phyloP scores from a whole-genome alignment of 441 rosid genomes.

The California macrophylla region DNA sequence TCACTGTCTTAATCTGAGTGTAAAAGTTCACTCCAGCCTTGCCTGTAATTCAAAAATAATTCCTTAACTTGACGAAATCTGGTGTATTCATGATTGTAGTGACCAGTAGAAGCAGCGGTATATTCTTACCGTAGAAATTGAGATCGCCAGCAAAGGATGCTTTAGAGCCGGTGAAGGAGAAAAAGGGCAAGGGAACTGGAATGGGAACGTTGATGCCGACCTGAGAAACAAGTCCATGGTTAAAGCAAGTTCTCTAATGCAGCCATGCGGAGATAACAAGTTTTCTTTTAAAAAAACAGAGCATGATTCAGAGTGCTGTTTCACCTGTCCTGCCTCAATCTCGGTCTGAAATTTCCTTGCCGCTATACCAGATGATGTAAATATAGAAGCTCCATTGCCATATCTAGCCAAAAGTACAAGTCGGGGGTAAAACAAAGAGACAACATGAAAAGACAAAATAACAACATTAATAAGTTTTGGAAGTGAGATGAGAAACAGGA shows the following conservation, averaged over 20 bases:
- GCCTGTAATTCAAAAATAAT: slow-evolving; percentile 37
- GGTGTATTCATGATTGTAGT: too few species aligned
- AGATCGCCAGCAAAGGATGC: slow-evolving; percentile 88
- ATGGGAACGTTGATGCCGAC: slow-evolving; percentile 91
- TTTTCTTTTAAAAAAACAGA: neutral
- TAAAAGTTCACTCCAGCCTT: slow-evolving; percentile 82
- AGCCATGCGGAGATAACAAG: slow-evolving; percentile 6
- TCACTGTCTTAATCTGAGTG: slow-evolving; percentile 81
- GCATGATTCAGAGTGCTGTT: neutral
- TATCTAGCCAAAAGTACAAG: slow-evolving; percentile 32
- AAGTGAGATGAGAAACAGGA: neutral
- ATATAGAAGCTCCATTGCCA: slow-evolving; percentile 81
- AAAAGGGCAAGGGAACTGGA: slow-evolving; percentile 85
- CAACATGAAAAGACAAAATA: neutral
- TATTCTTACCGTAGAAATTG: slow-evolving; percentile 65
- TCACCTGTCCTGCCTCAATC: slow-evolving; percentile 85
- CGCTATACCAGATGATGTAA: slow-evolving; percentile 71
- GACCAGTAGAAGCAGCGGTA: neutral
- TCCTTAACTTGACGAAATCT: neutral
- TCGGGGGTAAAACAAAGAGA: neutral
- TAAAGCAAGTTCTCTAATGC: neutral
- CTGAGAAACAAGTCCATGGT: slow-evolving; percentile 26
- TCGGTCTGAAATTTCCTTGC: slow-evolving; percentile 88
- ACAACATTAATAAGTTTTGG: neutral
- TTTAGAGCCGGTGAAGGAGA: slow-evolving; percentile 79